These are phyloP conservation scores for Rhodotorula toruloides DNA, from an alignment of 768 basidiomycete genomes.

Conservation along the genomic window DNA sequence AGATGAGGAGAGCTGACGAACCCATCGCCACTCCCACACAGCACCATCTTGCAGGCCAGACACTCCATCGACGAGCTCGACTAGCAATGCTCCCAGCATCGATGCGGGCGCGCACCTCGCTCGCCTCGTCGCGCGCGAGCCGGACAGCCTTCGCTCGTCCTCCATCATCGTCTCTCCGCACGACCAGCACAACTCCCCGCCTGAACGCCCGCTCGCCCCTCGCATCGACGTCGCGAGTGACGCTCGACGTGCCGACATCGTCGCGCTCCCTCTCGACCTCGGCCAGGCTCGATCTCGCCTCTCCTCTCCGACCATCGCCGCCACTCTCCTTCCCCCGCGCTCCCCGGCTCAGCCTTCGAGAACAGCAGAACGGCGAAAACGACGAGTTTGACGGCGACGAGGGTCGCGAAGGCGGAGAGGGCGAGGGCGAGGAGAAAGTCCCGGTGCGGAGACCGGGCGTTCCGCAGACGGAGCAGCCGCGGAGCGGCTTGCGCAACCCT, in stretches of 20 bases:
- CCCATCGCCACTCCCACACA: too few species aligned
- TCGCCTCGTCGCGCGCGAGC: not conserved
- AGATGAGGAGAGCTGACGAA: too few species aligned
- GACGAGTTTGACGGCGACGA: slow-evolving; percentile 1
- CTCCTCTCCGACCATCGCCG: not conserved
- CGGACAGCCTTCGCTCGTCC: not conserved
- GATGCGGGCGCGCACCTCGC: not conserved
- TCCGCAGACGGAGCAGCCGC: not conserved
- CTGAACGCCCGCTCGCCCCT: not conserved
- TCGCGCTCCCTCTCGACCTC: not conserved
- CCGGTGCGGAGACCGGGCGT: slow-evolving; percentile 1
- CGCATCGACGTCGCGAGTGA: not conserved
- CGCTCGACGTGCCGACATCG: not conserved
- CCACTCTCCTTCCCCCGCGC: not conserved
- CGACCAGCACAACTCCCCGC: not conserved
- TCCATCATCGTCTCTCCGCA: not conserved
- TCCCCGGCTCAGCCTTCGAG: not conserved
- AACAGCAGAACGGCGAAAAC: not conserved
- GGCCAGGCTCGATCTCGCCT: not conserved
- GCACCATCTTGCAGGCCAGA: not conserved
- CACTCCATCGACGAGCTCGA: not conserved
- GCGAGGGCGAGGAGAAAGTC: not conserved
- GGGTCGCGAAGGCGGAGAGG: not conserved
- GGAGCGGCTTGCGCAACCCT: not conserved
- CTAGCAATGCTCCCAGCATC: not conserved